A percentile compares a stretch with the other conserved stretches of the same genome.
Conservation (phyloP, 805 yeast species). For the Cyberlindnera galapagoensis region DNA sequence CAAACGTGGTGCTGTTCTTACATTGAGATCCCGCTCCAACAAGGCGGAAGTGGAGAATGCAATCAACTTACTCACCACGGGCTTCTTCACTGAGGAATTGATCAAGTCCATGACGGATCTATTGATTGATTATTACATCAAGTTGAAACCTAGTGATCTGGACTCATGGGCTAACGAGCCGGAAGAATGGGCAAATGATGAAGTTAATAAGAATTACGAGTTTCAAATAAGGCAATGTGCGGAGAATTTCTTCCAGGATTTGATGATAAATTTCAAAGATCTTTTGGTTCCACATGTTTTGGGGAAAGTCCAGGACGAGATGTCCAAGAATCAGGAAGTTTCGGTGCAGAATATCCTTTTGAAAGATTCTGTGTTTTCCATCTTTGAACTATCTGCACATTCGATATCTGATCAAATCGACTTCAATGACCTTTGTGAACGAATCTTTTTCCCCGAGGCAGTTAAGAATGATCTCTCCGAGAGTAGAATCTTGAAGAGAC, state of each 20-base stretch:
- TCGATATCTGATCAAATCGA: conserved; percentile 61
- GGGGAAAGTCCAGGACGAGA: conserved; percentile 45
- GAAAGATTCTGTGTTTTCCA: conserved; percentile 76
- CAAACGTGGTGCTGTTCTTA: conserved; percentile 59
- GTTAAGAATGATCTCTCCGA: conserved; percentile 38
- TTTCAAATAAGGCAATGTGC: conserved; percentile 82
- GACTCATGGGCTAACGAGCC: conserved; percentile 83
- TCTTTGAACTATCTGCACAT: conserved; percentile 72
- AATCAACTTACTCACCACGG: conserved; percentile 40
- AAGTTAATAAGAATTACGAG: conserved; percentile 71
- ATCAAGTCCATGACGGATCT: conserved; percentile 56
- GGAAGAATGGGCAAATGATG: conserved; percentile 89
- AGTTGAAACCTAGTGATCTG: conserved; percentile 66
- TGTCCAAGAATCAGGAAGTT: conserved; percentile 25
- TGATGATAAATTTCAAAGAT: conserved; percentile 57
- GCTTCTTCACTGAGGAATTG: conserved; percentile 52
- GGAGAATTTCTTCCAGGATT: conserved; percentile 73
- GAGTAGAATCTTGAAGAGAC: conserved; percentile 60
- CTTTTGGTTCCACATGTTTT: conserved; percentile 49
- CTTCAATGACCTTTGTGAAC: conserved; percentile 55
- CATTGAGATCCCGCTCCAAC: conserved; percentile 56
- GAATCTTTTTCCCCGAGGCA: conserved; percentile 62
- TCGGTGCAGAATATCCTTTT: conserved; percentile 45
- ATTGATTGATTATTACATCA: conserved; percentile 66
- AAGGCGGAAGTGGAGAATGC: conserved; percentile 58